Percentiles rank a stretch among this genome's conserved stretches.
These are phyloP conservation scores for Rhizoclosmatium globosum DNA, from an alignment of 192 early-diverging fungal species.

Conservation along the genomic window DNA sequence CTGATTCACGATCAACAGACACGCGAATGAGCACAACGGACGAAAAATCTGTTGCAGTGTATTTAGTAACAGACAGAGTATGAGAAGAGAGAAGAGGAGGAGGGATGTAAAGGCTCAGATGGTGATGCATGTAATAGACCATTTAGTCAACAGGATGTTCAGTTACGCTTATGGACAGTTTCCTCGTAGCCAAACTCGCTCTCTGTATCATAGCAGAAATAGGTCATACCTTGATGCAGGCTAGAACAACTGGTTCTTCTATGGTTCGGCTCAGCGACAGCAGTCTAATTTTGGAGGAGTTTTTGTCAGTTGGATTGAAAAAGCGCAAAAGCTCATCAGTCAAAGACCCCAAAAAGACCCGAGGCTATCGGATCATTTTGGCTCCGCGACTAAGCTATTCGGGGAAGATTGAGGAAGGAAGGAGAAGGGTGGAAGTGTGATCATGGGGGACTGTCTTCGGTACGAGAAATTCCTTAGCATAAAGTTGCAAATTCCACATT, in stretches of 20 bases:
- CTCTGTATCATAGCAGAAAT: too few species aligned
- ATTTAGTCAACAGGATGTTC: constrained; percentile 25
- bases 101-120: constrained; percentile 24
- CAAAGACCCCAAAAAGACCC: background rate
- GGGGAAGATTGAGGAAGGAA: too few species aligned
- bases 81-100: background rate
- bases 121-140: constrained; percentile 37
- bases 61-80: too few species aligned
- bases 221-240: background rate
- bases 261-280: background rate
- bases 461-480: constrained; percentile 1
- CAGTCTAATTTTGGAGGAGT: background rate
- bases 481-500: background rate
- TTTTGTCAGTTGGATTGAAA: background rate
- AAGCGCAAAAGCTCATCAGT: background rate
- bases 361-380: background rate
- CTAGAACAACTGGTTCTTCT: too few species aligned
- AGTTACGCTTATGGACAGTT: constrained; percentile 23
- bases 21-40: too few species aligned
- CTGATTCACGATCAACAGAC: too few species aligned
- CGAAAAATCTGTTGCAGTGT: too few species aligned
- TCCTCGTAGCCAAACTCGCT: constrained; percentile 17
- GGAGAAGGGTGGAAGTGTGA: too few species aligned
- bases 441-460: background rate
- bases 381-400: too few species aligned